Evolutionary conservation across 805 yeast species (phyloP).

Genomic region (Cyberlindnera bimundalis): DNA sequence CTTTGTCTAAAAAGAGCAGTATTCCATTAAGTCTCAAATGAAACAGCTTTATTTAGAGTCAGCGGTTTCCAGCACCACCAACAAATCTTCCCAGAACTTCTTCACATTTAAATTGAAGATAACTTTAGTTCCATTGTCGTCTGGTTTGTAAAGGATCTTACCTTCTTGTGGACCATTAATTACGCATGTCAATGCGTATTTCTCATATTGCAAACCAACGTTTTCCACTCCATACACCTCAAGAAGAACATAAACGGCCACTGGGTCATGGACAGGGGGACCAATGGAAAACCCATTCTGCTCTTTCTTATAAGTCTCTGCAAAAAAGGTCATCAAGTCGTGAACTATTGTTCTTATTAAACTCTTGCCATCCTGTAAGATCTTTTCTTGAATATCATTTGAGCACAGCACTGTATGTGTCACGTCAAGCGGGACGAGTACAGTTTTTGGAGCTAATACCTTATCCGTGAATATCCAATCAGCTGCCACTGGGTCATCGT

Average conservation of each 20-base stretch:
- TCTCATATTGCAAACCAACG: slow-evolving; percentile 13
- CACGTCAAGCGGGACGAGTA: slow-evolving; percentile 63
- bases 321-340: slow-evolving; percentile 52
- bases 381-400: slow-evolving; percentile 33
- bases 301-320: slow-evolving; percentile 39
- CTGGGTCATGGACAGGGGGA: slow-evolving; percentile 80
- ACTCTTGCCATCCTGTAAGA: slow-evolving; percentile 35
- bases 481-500: slow-evolving; percentile 77
- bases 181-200: slow-evolving; percentile 1
- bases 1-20: no score
- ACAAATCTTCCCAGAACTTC: slow-evolving; percentile 45
- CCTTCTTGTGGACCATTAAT: slow-evolving; percentile 10
- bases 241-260: slow-evolving; percentile 60
- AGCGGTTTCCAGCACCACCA: slow-evolving; percentile 32
- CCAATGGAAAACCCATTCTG: slow-evolving; percentile 45
- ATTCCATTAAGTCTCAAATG: neutral
- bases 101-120: slow-evolving; percentile 37
- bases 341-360: slow-evolving; percentile 50
- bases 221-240: slow-evolving; percentile 27
- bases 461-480: slow-evolving; percentile 47
- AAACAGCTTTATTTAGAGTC: neutral
- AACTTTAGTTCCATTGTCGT: slow-evolving; percentile 36
- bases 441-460: slow-evolving; percentile 40
- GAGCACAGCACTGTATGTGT: slow-evolving; percentile 65
- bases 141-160: slow-evolving; percentile 8